These are phyloP conservation scores for Saturnispora zaruensis DNA, from an alignment of 805 yeast species.

Conservation along the genomic window DNA sequence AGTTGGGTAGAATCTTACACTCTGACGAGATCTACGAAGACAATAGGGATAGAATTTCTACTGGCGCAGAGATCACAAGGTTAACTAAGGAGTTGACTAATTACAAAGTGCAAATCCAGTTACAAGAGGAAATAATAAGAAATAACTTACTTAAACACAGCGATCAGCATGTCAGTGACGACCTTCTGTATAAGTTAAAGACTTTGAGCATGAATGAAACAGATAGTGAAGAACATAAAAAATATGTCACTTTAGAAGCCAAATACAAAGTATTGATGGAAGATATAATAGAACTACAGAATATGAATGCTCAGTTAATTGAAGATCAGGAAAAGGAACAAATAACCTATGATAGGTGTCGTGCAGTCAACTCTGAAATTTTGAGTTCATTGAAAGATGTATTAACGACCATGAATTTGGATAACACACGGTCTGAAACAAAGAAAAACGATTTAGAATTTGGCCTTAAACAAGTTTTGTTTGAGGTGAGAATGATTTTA, in stretches of 20 bases:
- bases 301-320: conserved; percentile 14
- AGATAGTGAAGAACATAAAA: neutral
- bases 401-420: conserved; percentile 4
- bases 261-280: neutral
- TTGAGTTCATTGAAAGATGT: conserved; percentile 24
- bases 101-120: conserved; percentile 27
- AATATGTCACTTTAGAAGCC: neutral
- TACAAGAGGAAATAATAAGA: conserved; percentile 26
- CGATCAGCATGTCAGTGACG: conserved; percentile 11
- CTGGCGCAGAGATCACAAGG: conserved; percentile 18
- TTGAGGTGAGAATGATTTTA: conserved; percentile 1
- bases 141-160: conserved; percentile 14
- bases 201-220: neutral
- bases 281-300: conserved; percentile 3
- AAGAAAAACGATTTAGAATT: neutral
- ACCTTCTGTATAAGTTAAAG: conserved; percentile 7
- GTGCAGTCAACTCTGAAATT: conserved; percentile 22
- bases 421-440: conserved; percentile 6
- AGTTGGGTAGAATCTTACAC: neutral
- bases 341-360: conserved; percentile 38
- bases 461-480: neutral
- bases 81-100: conserved; percentile 27
- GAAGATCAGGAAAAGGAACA: conserved; percentile 29
- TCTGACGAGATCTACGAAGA: neutral
- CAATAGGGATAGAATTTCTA: conserved; percentile 1